Evolutionary conservation across 331 rosid genomes (phyloP).

Genomic region (Malus hybrid): DNA sequence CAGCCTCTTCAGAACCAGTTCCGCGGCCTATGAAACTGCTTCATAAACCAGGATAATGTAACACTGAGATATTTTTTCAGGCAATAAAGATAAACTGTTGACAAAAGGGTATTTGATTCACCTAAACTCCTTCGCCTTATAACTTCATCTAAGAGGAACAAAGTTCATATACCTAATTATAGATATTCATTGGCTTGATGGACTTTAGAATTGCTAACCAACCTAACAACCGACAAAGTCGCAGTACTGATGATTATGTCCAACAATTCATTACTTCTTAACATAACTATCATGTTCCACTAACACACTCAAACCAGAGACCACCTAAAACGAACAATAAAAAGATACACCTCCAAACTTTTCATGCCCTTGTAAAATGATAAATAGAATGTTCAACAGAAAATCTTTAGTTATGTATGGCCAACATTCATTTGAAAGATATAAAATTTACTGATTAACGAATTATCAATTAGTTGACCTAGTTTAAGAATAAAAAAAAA

Average conservation of each 20-base stretch:
- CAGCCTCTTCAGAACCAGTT: slow-evolving; percentile 20
- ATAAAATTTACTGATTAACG: background rate
- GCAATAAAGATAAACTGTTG: background rate
- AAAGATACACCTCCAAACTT: background rate
- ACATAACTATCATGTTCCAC: background rate
- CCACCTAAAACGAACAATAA: background rate
- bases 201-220: background rate
- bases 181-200: background rate
- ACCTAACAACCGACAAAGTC: background rate
- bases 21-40: slow-evolving; percentile 42
- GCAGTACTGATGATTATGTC: background rate
- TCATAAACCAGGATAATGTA: slow-evolving; percentile 4
- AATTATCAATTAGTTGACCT: slow-evolving; percentile 2
- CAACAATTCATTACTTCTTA: background rate
- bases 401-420: background rate
- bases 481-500: background rate
- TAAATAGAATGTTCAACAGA: background rate
- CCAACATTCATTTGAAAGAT: background rate
- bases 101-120: background rate
- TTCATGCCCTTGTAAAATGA: background rate
- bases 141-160: background rate
- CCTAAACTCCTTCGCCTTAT: background rate
- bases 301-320: background rate
- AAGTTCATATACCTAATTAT: background rate
- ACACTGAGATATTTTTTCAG: background rate